phyloP scores from a whole-genome alignment of 306 rosid genomes.

The Vachellia collinsii region DNA sequence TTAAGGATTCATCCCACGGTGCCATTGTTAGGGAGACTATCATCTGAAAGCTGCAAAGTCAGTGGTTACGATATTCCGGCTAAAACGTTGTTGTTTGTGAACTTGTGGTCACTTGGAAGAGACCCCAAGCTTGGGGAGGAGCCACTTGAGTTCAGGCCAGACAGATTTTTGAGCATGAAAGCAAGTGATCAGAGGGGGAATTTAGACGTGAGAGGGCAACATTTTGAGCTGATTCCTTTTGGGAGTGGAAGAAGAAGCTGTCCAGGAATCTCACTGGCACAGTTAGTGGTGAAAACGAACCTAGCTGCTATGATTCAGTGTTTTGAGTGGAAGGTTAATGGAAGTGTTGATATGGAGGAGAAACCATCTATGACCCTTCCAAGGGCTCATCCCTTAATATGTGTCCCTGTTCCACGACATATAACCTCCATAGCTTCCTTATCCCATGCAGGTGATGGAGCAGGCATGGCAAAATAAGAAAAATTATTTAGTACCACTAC shows the following conservation, averaged over 20 bases:
- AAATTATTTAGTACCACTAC: too few species aligned
- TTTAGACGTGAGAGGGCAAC: slow-evolving; percentile 55
- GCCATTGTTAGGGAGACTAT: slow-evolving; percentile 60
- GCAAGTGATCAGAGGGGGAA: slow-evolving; percentile 30
- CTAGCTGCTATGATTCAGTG: slow-evolving; percentile 62
- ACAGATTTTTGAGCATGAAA: slow-evolving; percentile 51
- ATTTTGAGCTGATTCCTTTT: slow-evolving; percentile 58
- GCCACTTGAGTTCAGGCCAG: slow-evolving; percentile 66
- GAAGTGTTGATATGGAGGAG: slow-evolving; percentile 49
- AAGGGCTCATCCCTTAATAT: slow-evolving; percentile 50
- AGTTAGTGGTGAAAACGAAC: slow-evolving; percentile 47
- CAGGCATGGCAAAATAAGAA: too few species aligned
- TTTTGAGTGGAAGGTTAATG: slow-evolving; percentile 55
- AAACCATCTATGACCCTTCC: slow-evolving; percentile 49
- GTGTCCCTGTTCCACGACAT: slow-evolving; percentile 42
- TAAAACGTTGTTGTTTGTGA: slow-evolving; percentile 49
- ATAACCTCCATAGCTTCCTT: slow-evolving; percentile 19
- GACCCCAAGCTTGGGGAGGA: slow-evolving; percentile 62
- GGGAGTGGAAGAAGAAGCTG: slow-evolving; percentile 66
- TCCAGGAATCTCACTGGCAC: slow-evolving; percentile 59
- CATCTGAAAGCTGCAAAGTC: slow-evolving; percentile 41
- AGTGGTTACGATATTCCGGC: slow-evolving; percentile 63
- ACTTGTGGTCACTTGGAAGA: slow-evolving; percentile 70
- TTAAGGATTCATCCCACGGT: slow-evolving; percentile 70
- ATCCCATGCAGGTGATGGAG: neutral